A percentile compares a stretch with the other conserved stretches of the same genome.
Evolutionary conservation across 768 basidiomycete species (phyloP).

Genomic region (Boletales sp.): DNA sequence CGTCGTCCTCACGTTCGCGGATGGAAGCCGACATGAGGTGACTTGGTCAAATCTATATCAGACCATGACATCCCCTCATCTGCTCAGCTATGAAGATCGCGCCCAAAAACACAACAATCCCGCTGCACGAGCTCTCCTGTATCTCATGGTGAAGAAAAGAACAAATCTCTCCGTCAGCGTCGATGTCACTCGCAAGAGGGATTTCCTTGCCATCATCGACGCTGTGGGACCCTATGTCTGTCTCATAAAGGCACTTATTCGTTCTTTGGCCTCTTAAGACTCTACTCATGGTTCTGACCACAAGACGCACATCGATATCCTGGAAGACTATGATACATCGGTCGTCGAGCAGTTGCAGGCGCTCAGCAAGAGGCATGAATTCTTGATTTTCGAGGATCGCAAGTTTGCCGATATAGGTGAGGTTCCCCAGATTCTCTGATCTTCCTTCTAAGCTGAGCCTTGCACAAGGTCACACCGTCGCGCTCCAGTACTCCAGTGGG

Average conservation of each 20-base stretch:
- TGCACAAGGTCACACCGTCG: slow-evolving; percentile 86
- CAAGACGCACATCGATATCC: slow-evolving; percentile 95
- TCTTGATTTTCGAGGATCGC: slow-evolving; percentile 96
- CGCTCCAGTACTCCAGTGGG: slow-evolving; percentile 90
- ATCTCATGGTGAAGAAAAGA: slow-evolving; percentile 81
- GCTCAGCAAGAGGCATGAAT: slow-evolving; percentile 80
- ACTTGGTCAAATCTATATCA: not conserved
- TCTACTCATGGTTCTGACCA: slow-evolving; percentile 24
- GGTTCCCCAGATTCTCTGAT: slow-evolving; percentile 12
- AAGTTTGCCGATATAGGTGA: slow-evolving; percentile 98
- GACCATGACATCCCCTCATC: slow-evolving; percentile 35
- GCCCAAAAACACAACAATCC: slow-evolving; percentile 61
- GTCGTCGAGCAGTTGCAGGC: slow-evolving; percentile 66
- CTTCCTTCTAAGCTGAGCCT: not conserved
- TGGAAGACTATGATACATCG: slow-evolving; percentile 81
- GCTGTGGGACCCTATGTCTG: slow-evolving; percentile 87
- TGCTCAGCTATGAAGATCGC: slow-evolving; percentile 60
- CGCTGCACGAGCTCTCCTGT: slow-evolving; percentile 73
- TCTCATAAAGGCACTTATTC: slow-evolving; percentile 78
- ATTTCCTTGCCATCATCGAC: slow-evolving; percentile 84
- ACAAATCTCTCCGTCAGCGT: slow-evolving; percentile 95
- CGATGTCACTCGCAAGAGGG: slow-evolving; percentile 77
- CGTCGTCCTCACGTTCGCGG: slow-evolving; percentile 53
- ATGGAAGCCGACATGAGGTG: slow-evolving; percentile 30
- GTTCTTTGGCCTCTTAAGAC: slow-evolving; percentile 3